phyloP scores from a whole-genome alignment of 345 rosid species.

The Melaleuca alternifolia region DNA sequence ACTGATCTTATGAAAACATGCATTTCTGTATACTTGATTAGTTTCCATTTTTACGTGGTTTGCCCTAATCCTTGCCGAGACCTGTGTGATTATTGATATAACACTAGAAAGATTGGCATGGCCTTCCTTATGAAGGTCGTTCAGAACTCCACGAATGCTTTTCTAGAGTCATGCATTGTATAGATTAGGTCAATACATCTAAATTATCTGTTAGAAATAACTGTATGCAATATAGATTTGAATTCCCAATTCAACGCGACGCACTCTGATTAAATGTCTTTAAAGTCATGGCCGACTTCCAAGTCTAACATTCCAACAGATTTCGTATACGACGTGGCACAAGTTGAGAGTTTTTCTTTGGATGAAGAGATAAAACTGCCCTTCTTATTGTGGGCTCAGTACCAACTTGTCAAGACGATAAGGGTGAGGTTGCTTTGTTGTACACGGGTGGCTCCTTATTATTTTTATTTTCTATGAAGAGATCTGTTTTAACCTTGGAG shows the following conservation, averaged over 20 bases:
- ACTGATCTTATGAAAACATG: not conserved
- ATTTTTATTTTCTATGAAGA: not conserved
- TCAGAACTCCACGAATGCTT: not conserved
- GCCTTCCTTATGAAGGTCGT: not conserved
- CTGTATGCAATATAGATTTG: not conserved
- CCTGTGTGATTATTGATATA: not conserved
- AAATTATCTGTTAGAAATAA: not conserved
- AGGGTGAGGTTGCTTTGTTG: not conserved
- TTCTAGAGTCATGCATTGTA: not conserved
- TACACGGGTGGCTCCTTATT: not conserved
- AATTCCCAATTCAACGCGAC: not conserved
- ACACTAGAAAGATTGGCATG: not conserved
- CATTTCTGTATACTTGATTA: not conserved
- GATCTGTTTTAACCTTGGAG: not conserved
- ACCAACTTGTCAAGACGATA: not conserved
- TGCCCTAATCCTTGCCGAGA: not conserved
- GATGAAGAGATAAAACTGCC: not conserved
- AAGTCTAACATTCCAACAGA: not conserved
- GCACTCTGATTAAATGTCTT: not conserved
- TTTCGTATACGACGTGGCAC: not conserved
- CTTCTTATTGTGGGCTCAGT: not conserved
- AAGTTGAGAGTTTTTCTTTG: not conserved
- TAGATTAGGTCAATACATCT: not conserved
- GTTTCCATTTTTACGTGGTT: not conserved
- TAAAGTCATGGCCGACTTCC: not conserved